Percentiles rank a stretch among this genome's conserved stretches.
Conservation (phyloP, 345 rosid genomes). For the Gossypium turneri region DNA sequence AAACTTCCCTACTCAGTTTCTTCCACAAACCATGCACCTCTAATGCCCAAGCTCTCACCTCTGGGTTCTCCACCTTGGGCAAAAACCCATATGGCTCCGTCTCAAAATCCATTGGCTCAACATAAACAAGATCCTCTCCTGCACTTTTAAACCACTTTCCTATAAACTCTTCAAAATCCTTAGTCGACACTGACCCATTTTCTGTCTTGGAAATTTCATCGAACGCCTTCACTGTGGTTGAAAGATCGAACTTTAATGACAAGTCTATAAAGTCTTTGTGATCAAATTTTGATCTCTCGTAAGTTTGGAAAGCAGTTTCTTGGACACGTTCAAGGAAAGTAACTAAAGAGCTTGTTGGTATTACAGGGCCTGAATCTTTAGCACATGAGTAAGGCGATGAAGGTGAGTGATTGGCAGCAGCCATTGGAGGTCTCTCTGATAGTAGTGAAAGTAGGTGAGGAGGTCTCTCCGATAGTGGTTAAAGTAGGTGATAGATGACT, state of each 20-base stretch:
- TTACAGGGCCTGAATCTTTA: constrained; percentile 27
- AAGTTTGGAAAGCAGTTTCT: constrained; percentile 47
- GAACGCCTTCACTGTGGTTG: constrained; percentile 45
- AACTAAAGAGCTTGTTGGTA: constrained; percentile 36
- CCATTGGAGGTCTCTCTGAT: constrained; percentile 12
- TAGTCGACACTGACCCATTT: constrained; percentile 29
- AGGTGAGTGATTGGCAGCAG: not conserved
- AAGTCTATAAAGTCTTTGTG: constrained; percentile 69
- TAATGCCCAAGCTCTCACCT: constrained; percentile 75
- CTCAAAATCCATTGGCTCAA: constrained; percentile 57
- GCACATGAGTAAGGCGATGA: not conserved
- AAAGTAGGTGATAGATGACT: not conserved
- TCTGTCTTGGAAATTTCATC: constrained; percentile 36
- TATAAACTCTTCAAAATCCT: constrained; percentile 29
- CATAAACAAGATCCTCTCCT: constrained; percentile 51
- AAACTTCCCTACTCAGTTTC: constrained; percentile 54
- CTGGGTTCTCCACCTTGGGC: constrained; percentile 55
- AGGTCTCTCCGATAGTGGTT: not conserved
- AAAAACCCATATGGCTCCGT: constrained; percentile 62
- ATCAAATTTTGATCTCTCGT: constrained; percentile 42
- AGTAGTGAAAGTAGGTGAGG: not conserved
- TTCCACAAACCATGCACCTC: constrained; percentile 83
- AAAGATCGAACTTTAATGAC: constrained; percentile 49
- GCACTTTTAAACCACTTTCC: constrained; percentile 40
- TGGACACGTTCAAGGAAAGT: constrained; percentile 69